Evolutionary conservation across 2,329 filamentous ascomycete species (phyloP), one percentile per base, ranked within the genome.

Genomic region (Aspergillus glaucus): DNA sequence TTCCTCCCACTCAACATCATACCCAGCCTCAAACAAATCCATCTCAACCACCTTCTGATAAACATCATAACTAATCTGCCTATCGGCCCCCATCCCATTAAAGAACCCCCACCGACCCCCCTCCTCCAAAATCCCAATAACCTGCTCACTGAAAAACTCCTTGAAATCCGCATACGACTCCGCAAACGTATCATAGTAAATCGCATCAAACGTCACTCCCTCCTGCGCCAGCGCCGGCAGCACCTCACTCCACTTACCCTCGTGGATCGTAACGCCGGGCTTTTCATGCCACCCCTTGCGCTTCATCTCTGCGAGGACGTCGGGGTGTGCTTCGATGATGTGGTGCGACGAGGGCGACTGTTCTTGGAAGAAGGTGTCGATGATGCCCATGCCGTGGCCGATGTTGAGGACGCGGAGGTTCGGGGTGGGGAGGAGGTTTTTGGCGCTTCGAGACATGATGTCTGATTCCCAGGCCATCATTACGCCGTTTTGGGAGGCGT

Each of bases 171-270:
- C 76, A 69, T 97, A 98, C 55, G 93, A 88, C 71, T 98, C 93
- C 6, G 90, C 93, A 67, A 97, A 97, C 0, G 93, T 98, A 65
- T 98, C 93, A 63, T 96, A 97, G 74, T 97, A 98, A 57, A 98
- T 88, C 24, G 86, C 88, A 63, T 95, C 88, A 62, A 92, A 91
- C 10, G 82, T 73, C 60, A 86, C 79, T 8, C 86, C 86, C 37
- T 81, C 72, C 50, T 81, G 79, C 1, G 92, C 71, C 6, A 95
- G 74, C 45, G 74, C 73, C 0, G 85, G 86, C 14, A 91, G 74
- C 0, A 93, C 72, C 50, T 93, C 87, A 68, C 95, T 90, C 90
- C 90, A 95, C 56, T 77, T 78, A 2, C 89, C 87, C 34, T 79
- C 74, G 63, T 88, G 82, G 21, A 95, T 79, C 17, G 64, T 64